phyloP scores from a whole-genome alignment of 768 basidiomycete genomes.

The Cystofilobasidium capitatum region DNA sequence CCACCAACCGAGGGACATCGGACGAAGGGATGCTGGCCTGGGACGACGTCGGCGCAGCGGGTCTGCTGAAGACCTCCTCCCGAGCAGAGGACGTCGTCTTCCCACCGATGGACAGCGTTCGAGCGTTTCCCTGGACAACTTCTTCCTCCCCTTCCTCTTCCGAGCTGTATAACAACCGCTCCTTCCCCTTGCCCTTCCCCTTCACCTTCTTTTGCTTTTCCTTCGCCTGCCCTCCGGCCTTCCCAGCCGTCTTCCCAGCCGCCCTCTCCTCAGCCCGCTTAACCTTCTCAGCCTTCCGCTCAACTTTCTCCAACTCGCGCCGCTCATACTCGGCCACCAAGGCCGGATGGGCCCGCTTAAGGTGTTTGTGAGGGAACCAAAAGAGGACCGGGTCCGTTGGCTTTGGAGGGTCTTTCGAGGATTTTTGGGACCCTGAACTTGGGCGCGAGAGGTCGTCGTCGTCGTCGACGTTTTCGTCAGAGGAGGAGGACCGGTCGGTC shows the following conservation, averaged over 20 bases:
- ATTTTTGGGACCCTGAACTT: not conserved
- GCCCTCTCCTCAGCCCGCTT: not conserved
- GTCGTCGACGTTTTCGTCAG: not conserved
- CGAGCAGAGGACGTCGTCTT: no score
- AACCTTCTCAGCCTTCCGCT: constrained; percentile 1
- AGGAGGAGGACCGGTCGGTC: not conserved
- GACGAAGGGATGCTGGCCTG: not conserved
- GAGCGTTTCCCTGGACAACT: not conserved
- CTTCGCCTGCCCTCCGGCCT: not conserved
- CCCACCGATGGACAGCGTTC: not conserved
- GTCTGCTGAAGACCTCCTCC: no score
- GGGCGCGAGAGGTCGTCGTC: not conserved
- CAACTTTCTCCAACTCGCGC: not conserved
- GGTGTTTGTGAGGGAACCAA: constrained; percentile 5
- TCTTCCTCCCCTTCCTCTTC: not conserved
- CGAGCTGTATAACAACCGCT: not conserved
- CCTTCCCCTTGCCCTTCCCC: constrained; percentile 11
- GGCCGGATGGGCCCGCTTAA: constrained; percentile 1
- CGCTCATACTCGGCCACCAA: not conserved
- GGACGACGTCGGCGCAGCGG: no score
- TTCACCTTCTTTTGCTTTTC: not conserved
- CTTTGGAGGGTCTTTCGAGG: not conserved
- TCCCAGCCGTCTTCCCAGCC: not conserved
- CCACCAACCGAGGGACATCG: not conserved
- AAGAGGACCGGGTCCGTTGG: not conserved